Percentiles rank a stretch among this genome's conserved stretches.
Evolutionary conservation across 2,329 filamentous ascomycete species (phyloP).

Genomic region (Seiridium unicorne): DNA sequence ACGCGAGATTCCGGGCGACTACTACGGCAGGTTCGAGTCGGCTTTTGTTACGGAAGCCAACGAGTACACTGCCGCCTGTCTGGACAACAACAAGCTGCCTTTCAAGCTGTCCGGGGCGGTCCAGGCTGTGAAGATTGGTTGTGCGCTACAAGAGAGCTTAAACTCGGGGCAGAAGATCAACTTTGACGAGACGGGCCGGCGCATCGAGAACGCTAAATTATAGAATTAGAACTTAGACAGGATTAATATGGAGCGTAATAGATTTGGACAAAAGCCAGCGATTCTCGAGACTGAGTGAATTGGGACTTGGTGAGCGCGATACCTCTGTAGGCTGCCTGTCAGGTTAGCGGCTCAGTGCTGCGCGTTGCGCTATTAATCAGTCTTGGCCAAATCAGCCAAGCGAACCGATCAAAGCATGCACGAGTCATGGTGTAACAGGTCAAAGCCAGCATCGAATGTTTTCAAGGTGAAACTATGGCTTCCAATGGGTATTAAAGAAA

Average conservation of each 20-base stretch:
- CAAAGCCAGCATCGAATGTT: no score
- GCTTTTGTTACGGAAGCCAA: constrained; percentile 64
- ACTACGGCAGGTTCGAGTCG: constrained; percentile 61
- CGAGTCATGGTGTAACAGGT: no score
- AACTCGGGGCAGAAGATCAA: constrained; percentile 53
- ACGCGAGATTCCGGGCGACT: constrained; percentile 59
- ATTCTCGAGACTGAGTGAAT: no score
- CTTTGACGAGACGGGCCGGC: constrained; percentile 53
- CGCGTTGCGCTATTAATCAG: no score
- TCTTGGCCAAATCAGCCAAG: no score
- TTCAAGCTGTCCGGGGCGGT: constrained; percentile 58
- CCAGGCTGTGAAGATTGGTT: constrained; percentile 58
- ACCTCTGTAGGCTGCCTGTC: no score
- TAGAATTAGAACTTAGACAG: constrained; percentile 13
- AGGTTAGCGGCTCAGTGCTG: no score
- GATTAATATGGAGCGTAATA: neutral
- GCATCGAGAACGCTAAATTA: constrained; percentile 37
- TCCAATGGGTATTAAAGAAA: no score
- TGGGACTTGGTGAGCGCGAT: no score
- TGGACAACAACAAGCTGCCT: constrained; percentile 54
- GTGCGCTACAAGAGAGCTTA: constrained; percentile 56
- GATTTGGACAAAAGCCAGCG: no score
- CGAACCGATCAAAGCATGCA: no score
- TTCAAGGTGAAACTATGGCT: no score
- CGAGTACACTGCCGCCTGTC: constrained; percentile 58